Conservation (phyloP, 345 rosid genomes). For the Linum trigynum region DNA sequence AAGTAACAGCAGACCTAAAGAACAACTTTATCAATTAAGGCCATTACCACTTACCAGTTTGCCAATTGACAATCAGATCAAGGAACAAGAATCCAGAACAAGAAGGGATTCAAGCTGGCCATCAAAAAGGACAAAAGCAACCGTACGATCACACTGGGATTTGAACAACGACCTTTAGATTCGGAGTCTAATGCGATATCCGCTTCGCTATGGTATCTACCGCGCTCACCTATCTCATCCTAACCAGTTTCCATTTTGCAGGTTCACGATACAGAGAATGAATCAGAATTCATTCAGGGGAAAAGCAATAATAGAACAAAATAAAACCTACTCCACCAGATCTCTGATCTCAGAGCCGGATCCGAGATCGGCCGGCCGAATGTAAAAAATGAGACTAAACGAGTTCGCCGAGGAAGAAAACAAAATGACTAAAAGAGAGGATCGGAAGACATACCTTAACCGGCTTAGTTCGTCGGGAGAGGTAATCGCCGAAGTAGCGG, state of each 20-base stretch:
- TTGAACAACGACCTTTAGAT: conserved; percentile 99
- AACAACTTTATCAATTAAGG: not conserved
- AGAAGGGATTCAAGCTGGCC: not conserved
- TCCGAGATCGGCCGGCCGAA: not conserved
- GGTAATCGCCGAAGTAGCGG: not conserved
- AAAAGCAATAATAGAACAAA: not conserved
- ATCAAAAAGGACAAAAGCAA: not conserved
- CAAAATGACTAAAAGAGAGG: not conserved
- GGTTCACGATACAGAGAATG: not conserved
- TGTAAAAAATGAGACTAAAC: too few species aligned
- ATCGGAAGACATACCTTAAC: not conserved
- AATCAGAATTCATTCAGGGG: too few species aligned
- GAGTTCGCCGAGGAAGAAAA: not conserved
- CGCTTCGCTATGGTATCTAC: conserved; percentile 90
- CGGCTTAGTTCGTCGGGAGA: not conserved
- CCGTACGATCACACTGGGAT: conserved; percentile 82
- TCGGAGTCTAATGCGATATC: conserved; percentile 99
- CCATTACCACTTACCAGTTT: not conserved
- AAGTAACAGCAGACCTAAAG: not conserved
- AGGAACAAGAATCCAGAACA: not conserved
- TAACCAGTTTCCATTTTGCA: not conserved
- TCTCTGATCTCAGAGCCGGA: not conserved
- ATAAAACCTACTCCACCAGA: not conserved
- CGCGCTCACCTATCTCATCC: too few species aligned
- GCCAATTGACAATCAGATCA: not conserved